Evolutionary conservation across 1,284 basidiomycete genomes (phyloP).

Genomic region (Chalciporus sp.): DNA sequence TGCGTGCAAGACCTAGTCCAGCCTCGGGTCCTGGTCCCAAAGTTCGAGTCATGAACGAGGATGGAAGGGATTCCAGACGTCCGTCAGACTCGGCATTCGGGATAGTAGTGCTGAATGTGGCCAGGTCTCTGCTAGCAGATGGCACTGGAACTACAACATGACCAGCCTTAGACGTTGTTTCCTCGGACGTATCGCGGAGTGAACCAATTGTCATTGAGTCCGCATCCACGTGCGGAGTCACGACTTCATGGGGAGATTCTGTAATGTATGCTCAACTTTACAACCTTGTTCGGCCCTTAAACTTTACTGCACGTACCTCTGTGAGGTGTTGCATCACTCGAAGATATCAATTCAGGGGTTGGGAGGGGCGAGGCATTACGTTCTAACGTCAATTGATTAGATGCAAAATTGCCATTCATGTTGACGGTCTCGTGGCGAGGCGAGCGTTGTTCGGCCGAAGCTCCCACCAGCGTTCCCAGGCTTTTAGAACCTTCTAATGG

Average conservation of each 20-base stretch:
- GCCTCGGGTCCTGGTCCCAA: constrained; percentile 18
- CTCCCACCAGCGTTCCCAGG: constrained; percentile 20
- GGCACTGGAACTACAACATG: constrained; percentile 1
- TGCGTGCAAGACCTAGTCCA: constrained; percentile 12
- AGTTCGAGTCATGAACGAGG: constrained; percentile 15
- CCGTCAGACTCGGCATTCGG: constrained; percentile 8
- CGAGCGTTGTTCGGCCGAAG: constrained; percentile 15
- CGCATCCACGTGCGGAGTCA: constrained; percentile 15
- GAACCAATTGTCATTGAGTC: constrained; percentile 4
- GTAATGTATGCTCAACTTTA: constrained; percentile 15
- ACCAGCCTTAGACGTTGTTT: constrained; percentile 8
- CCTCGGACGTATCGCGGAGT: constrained; percentile 6
- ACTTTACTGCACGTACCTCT: constrained; percentile 18
- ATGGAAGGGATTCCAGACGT: constrained; percentile 9
- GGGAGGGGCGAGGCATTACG: constrained; percentile 6
- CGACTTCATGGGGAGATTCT: constrained; percentile 18
- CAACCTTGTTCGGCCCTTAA: not conserved
- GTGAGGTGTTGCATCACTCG: constrained; percentile 4
- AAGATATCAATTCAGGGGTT: constrained; percentile 9
- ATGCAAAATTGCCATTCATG: constrained; percentile 17
- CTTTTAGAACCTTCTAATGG: constrained; percentile 22
- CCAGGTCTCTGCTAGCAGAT: constrained; percentile 11
- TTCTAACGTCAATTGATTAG: constrained; percentile 8
- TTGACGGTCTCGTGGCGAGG: constrained; percentile 25
- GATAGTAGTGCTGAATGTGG: constrained; percentile 10